Conservation (phyloP, 2,329 filamentous ascomycete genomes). For the Cryoendolithus antarcticus region DNA sequence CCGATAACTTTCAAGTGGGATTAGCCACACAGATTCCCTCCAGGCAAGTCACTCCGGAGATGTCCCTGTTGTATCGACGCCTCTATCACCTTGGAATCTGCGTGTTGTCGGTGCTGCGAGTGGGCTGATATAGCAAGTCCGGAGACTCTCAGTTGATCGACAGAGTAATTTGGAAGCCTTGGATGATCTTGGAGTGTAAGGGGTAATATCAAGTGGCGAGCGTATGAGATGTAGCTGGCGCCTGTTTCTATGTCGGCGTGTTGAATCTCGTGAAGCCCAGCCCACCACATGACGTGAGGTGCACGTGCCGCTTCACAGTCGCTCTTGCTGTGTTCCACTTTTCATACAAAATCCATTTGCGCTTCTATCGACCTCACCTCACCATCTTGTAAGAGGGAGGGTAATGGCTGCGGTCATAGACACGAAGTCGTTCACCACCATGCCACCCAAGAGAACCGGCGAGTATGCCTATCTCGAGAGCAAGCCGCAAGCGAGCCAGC, state of each 20-base stretch:
- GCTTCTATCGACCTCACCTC: neutral
- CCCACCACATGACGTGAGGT: conserved; percentile 1
- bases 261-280: conserved; percentile 1
- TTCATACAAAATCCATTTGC: neutral
- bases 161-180: too few species aligned
- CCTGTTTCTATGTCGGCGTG: conserved; percentile 1
- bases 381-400: neutral
- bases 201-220: too few species aligned
- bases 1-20: too few species aligned
- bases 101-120: neutral
- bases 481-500: conserved; percentile 42
- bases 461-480: neutral
- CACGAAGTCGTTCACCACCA: neutral
- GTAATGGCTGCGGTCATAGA: neutral
- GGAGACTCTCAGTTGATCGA: too few species aligned
- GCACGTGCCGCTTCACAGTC: neutral
- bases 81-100: neutral
- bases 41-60: too few species aligned
- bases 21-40: too few species aligned
- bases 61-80: too few species aligned
- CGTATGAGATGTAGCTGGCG: neutral
- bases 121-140: neutral
- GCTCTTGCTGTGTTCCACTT: neutral
- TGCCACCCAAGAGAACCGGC: neutral
- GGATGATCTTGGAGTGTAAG: neutral